Evolutionary conservation across 2,329 filamentous ascomycete genomes (phyloP), one percentile per base, ranked within the genome.

Genomic region (Phyllosticta paracitricarpa): DNA sequence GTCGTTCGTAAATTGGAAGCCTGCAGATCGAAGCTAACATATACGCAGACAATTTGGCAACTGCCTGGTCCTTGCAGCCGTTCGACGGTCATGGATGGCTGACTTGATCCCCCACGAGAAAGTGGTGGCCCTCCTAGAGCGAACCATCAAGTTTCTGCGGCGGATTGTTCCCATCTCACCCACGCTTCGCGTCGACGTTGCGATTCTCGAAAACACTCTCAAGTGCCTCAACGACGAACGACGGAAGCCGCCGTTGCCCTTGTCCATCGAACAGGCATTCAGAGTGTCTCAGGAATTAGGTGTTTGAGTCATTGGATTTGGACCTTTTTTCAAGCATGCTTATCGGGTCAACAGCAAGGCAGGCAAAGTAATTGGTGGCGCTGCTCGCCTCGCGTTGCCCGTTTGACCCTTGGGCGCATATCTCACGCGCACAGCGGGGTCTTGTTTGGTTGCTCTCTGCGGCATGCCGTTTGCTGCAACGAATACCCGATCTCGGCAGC

Each of bases 21-120:
- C 14, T 48, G 51, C 62, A 57, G 51, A 62, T 68, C 59, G 40
- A 33, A 30, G 19, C 54, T 4, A 17, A 33, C 64, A 33, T 12
- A 8, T 40, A 17, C 7, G 26, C 56, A 96, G 92, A 5, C 94
- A 99, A 90, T 99, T 95, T 79, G 93, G 94, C 62, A 97, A 97
- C 71, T 84, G 97, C 69, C 80, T 97, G 56, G 90, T 95, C n/a
- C 83, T 99, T 2, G 85, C 89, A 26, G 91, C 93, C 1, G 89
- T 88, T 3, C 92, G 85, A 73, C 83, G 81, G 64, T 89, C 93
- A 55, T 66, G 64, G 54, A 81, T 95, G 1, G 75, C 76, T 4
- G 71, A 77, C 4, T 82, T 84, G 30, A 80, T 96, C 22, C 73
- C 84, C 3, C 68, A 71, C 62, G 65, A 64, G 59, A 68, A 70